Conservation (phyloP, 495 filamentous ascomycete species). For the Aspergillus taichungensis region DNA sequence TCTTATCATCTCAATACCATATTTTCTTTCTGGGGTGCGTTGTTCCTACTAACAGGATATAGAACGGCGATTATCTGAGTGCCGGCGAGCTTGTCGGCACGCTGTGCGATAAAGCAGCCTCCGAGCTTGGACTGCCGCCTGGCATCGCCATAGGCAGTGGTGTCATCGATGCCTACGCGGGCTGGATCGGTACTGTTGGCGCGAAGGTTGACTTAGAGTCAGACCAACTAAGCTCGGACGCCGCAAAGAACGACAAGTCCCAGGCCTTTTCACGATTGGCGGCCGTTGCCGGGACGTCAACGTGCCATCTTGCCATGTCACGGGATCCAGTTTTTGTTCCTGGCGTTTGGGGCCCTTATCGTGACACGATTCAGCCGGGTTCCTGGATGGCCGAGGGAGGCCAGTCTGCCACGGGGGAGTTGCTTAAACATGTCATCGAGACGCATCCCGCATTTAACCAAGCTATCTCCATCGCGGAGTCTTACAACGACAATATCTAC, state of each 20-base stretch:
- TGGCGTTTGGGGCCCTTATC: slow-evolving; percentile 94
- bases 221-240: slow-evolving; percentile 49
- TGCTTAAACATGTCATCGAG: slow-evolving; percentile 87
- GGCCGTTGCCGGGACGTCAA: slow-evolving; percentile 93
- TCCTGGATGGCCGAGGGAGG: slow-evolving; percentile 97
- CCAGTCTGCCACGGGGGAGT: slow-evolving; percentile 88
- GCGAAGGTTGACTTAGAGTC: slow-evolving; percentile 70
- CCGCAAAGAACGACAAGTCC: slow-evolving; percentile 64
- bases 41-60: slow-evolving; percentile 10
- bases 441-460: slow-evolving; percentile 83
- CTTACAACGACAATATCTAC: slow-evolving; percentile 76
- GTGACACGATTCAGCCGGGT: slow-evolving; percentile 81
- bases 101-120: slow-evolving; percentile 72
- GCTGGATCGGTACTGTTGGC: slow-evolving; percentile 97
- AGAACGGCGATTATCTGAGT: slow-evolving; percentile 87
- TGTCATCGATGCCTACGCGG: slow-evolving; percentile 97
- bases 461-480: slow-evolving; percentile 64
- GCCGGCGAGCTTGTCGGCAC: slow-evolving; percentile 84
- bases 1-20: slow-evolving; percentile 9
- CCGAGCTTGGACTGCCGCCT: slow-evolving; percentile 73
- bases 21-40: background rate
- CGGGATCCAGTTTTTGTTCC: slow-evolving; percentile 80
- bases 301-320: slow-evolving; percentile 95
- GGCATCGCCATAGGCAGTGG: slow-evolving; percentile 91
- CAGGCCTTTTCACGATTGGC: slow-evolving; percentile 93